Conservation (phyloP, 1,139 yeast genomes). For the Kodamaea anthophila region DNA sequence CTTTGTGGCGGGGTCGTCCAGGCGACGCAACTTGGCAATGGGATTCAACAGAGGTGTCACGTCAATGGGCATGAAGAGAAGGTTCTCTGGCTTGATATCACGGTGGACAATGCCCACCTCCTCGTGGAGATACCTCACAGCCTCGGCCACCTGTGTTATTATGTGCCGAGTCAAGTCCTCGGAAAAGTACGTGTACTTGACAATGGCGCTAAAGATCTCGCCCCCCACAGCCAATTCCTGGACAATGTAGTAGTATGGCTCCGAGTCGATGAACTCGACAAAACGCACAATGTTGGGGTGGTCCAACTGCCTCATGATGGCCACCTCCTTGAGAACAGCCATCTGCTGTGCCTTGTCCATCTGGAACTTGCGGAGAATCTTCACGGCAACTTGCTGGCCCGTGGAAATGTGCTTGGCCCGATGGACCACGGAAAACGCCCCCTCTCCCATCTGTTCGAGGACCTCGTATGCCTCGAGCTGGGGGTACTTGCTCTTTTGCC, state of each 20-base stretch:
- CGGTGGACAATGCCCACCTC: conserved; percentile 54
- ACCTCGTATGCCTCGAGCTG: conserved; percentile 40
- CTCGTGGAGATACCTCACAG: conserved; percentile 47
- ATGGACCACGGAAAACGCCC: conserved; percentile 86
- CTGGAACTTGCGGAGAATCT: conserved; percentile 48
- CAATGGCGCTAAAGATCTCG: conserved; percentile 52
- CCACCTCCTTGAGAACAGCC: conserved; percentile 52
- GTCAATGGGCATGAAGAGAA: conserved; percentile 58
- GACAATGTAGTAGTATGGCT: conserved; percentile 45
- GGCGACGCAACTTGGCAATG: conserved; percentile 31
- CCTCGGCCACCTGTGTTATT: conserved; percentile 44
- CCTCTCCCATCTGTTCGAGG: conserved; percentile 57
- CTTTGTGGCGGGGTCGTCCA: conserved; percentile 44
- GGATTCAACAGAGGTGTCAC: conserved; percentile 37
- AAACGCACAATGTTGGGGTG: conserved; percentile 47
- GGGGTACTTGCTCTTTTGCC: conserved; percentile 37
- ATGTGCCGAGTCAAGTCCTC: conserved; percentile 51
- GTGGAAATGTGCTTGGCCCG: conserved; percentile 50
- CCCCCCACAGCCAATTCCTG: conserved; percentile 52
- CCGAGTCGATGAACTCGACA: conserved; percentile 44
- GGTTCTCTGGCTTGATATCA: conserved; percentile 53
- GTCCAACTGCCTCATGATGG: conserved; percentile 49
- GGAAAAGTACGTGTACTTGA: conserved; percentile 49
- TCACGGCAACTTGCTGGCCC: conserved; percentile 52
- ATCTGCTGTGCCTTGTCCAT: conserved; percentile 51